Evolutionary conservation across 352 stramenopile species (phyloP).

Genomic region (Globisporangium heterothallicum): DNA sequence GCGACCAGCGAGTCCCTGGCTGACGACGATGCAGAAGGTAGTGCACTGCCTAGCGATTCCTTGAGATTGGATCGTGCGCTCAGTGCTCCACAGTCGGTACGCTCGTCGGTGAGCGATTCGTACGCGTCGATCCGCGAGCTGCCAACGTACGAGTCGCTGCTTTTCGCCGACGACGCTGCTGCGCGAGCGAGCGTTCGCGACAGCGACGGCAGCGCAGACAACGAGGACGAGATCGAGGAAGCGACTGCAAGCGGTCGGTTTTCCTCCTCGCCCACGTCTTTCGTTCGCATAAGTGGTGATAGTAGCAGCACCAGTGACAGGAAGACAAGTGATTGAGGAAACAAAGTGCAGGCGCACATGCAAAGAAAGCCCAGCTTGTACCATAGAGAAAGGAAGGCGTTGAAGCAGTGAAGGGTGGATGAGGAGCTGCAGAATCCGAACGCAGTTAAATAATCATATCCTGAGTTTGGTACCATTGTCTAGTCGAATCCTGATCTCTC

Average conservation of each 20-base stretch:
- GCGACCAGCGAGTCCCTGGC: not conserved
- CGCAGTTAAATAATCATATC: too few species aligned
- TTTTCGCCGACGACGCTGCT: slow-evolving; percentile 9
- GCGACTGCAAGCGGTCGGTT: not conserved
- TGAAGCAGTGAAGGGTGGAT: too few species aligned
- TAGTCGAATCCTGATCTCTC: too few species aligned
- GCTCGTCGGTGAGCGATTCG: slow-evolving; percentile 19
- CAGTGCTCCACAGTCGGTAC: slow-evolving; percentile 8
- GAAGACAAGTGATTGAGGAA: not conserved
- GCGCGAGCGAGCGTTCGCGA: slow-evolving; percentile 15
- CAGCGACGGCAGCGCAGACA: slow-evolving; percentile 13
- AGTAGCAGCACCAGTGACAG: not conserved
- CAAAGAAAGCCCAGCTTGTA: too few species aligned
- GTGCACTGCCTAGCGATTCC: not conserved
- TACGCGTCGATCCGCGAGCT: slow-evolving; percentile 22
- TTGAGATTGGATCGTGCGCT: not conserved
- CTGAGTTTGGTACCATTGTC: too few species aligned
- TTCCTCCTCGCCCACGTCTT: not conserved
- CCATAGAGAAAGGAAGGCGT: too few species aligned
- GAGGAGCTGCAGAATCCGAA: too few species aligned
- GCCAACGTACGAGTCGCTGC: slow-evolving; percentile 10
- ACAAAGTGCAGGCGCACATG: not conserved
- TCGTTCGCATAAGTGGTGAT: not conserved
- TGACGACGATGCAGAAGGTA: not conserved
- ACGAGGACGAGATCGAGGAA: slow-evolving; percentile 15